Evolutionary conservation across 495 filamentous ascomycete genomes (phyloP).

Genomic region (Trichoderma gamsii): DNA sequence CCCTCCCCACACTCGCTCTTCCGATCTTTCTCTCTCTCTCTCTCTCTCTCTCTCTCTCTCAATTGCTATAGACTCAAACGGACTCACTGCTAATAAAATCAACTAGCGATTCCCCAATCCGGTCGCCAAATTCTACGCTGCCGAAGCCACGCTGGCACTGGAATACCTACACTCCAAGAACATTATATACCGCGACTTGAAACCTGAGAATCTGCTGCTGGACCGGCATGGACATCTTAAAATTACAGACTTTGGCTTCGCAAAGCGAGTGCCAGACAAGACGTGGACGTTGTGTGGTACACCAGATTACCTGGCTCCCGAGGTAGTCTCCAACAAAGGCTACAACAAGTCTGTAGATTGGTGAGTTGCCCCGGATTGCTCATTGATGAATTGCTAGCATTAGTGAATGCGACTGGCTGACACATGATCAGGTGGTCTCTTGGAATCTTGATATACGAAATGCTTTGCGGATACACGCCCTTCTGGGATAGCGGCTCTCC

Average conservation of each 20-base stretch:
- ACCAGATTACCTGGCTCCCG: conserved; percentile 95
- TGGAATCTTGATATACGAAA: conserved; percentile 97
- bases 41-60: background rate
- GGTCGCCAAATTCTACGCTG: conserved; percentile 97
- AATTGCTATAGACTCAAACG: background rate
- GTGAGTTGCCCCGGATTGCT: conserved; percentile 45
- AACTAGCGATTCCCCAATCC: conserved; percentile 92
- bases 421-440: conserved; percentile 79
- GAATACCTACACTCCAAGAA: conserved; percentile 93
- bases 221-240: conserved; percentile 96
- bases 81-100: conserved; percentile 14
- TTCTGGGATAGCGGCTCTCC: conserved; percentile 97
- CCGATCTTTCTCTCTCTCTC: too few relatives aligned
- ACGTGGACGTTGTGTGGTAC: conserved; percentile 98
- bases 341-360: conserved; percentile 99
- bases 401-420: conserved; percentile 15
- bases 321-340: conserved; percentile 94
- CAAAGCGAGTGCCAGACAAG: conserved; percentile 96
- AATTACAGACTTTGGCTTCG: conserved; percentile 98
- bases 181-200: conserved; percentile 96
- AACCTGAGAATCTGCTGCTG: conserved; percentile 91
- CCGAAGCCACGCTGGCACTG: conserved; percentile 89
- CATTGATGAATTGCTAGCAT: background rate
- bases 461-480: conserved; percentile 97
- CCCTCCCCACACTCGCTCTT: too few relatives aligned